Base-by-base conservation (phyloP, 1,284 basidiomycete genomes). In the Microbotryomycetes sp. region DNA sequence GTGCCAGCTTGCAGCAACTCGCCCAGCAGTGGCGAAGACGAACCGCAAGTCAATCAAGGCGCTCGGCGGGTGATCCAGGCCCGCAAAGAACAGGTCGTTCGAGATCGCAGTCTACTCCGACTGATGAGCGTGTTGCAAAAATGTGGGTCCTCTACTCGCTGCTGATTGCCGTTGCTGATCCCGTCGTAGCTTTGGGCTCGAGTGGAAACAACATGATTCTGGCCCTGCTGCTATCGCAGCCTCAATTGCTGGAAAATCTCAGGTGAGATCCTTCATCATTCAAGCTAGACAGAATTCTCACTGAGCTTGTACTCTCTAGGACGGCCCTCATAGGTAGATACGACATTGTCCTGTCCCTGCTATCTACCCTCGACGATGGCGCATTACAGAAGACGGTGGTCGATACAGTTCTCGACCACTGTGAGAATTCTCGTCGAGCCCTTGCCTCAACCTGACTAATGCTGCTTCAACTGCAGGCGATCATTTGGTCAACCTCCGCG, bases 341-440 rank as follows among this genome's bases (percentile, higher is more conserved):
- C 73, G 85, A 91, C 54, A 79, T 93, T 49, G 85, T 97, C 27
- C 81, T 96, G 27, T 91, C 89, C 71, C 80, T 97, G 27, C 79
- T 97, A 2, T 91, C 92, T 11, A 91, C 86, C 67, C 77, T 97
- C 46, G 92, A 96, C 69, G 81, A 87, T 59, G 93, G 92, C 0
- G 76, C 85, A 26, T 81, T 83, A 69, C 82, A 86, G 15, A 97
- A 97, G 79, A 83, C 81, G 55, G 78, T 96, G 2, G 91, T 91
- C 0, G 93, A 97, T 76, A 80, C 83, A 15, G 82, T 96, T 59
- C 87, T 97, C 60, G 91, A 97, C 73, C 81, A 84, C 57, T 91
- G 92, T 91, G 70, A 66, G 87, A 78, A 15, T 21, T 47, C 11
- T 18, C n/a, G 15, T 45, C n/a, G n/a, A n/a, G n/a, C n/a, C n/a